Conservation (phyloP, 495 filamentous ascomycete genomes). For the Daldinia concentrica region DNA sequence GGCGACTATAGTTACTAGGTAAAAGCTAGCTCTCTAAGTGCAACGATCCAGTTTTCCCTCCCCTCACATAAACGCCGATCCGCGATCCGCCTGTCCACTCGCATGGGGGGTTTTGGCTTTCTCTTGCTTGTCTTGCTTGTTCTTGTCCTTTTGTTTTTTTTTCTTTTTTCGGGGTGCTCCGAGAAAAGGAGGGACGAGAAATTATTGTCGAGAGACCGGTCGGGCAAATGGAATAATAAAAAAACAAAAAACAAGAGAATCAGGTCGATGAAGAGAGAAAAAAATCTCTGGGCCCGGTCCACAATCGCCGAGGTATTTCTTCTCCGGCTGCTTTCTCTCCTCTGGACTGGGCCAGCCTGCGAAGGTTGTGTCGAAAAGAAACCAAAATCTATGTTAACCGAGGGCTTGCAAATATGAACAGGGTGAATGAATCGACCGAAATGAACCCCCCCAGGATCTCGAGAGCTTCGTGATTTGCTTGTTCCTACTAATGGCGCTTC, state of each 20-base stretch:
- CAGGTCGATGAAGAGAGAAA: neutral
- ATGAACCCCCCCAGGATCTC: neutral
- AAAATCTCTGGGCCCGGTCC: neutral
- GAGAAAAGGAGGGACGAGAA: neutral
- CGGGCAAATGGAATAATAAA: neutral
- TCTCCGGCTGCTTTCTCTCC: neutral
- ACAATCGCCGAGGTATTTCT: neutral
- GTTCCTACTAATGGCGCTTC: neutral
- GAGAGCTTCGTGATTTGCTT: slow-evolving; percentile 3
- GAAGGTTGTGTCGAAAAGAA: slow-evolving; percentile 12
- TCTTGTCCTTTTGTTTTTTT: neutral
- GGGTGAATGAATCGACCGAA: slow-evolving; percentile 6
- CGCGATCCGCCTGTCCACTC: slow-evolving; percentile 19
- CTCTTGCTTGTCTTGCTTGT: slow-evolving; percentile 8
- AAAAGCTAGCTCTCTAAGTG: slow-evolving; percentile 9
- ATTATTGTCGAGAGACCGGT: neutral
- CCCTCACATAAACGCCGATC: slow-evolving; percentile 34
- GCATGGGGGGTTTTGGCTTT: neutral
- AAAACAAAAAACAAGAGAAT: neutral
- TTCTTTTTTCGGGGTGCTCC: neutral
- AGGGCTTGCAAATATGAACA: slow-evolving; percentile 27
- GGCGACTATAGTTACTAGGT: slow-evolving; percentile 26
- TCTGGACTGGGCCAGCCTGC: neutral
- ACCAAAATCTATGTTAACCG: slow-evolving; percentile 16
- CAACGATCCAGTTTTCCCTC: slow-evolving; percentile 18